phyloP scores from a whole-genome alignment of 768 basidiomycete species.

The Tricholoma hemisulphureum region DNA sequence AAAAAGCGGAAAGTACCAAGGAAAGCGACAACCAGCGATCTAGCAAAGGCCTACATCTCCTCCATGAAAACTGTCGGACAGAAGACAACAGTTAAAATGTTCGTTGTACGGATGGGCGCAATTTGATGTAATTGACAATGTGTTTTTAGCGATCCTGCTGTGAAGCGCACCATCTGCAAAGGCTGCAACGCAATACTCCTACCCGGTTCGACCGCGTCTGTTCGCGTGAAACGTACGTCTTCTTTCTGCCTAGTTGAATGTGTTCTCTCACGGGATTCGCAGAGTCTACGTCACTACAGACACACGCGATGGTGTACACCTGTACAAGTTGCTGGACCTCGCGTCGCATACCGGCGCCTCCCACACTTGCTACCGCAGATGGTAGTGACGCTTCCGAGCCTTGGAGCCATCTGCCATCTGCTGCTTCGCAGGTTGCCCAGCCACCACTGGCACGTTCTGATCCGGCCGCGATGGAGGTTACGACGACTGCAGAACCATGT shows the following conservation, averaged over 20 bases:
- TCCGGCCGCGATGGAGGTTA: neutral
- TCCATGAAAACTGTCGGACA: constrained; percentile 70
- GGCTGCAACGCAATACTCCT: constrained; percentile 62
- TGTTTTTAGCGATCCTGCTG: constrained; percentile 62
- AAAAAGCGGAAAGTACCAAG: constrained; percentile 24
- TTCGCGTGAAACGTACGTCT: constrained; percentile 63
- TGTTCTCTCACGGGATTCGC: neutral
- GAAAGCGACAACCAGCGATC: constrained; percentile 40
- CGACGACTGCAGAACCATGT: constrained; percentile 6
- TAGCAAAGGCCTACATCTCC: constrained; percentile 63
- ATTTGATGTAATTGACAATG: neutral
- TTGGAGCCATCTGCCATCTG: too few species aligned
- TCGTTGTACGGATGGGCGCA: constrained; percentile 19
- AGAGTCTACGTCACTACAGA: constrained; percentile 45
- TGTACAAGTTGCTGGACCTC: constrained; percentile 57
- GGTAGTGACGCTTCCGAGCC: too few species aligned
- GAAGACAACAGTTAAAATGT: constrained; percentile 81
- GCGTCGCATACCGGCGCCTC: constrained; percentile 70
- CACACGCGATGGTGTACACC: constrained; percentile 54
- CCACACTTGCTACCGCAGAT: constrained; percentile 29
- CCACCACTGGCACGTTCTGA: too few species aligned
- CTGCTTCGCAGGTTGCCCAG: too few species aligned
- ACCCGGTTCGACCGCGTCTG: constrained; percentile 62
- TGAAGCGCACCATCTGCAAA: constrained; percentile 82
- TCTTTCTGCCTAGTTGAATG: neutral